Evolutionary conservation across 768 basidiomycete genomes (phyloP).

Genomic region (Lentinus brumalis): DNA sequence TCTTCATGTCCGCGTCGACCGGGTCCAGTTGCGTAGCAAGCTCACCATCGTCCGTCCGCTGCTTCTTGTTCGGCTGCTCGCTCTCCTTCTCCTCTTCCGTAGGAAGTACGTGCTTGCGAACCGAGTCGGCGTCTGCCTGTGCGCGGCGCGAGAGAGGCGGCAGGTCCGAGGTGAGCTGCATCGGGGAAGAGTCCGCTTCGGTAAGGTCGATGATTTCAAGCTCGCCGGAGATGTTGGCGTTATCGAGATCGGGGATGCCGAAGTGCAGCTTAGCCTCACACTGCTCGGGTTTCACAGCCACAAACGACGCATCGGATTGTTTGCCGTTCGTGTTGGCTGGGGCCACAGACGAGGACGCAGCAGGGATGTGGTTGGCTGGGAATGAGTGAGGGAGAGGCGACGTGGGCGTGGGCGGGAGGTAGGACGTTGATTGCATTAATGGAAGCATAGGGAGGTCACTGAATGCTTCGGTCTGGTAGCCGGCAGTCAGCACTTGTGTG

Average conservation of each 20-base stretch:
- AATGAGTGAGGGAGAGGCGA: background rate
- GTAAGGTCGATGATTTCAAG: slow-evolving; percentile 13
- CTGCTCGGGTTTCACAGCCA: slow-evolving; percentile 1
- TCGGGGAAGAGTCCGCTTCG: background rate
- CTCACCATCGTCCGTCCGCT: too few species aligned
- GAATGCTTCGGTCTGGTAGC: background rate
- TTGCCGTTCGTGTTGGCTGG: background rate
- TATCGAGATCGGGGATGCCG: background rate
- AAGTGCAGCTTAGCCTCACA: background rate
- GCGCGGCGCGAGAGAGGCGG: background rate
- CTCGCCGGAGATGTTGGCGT: background rate
- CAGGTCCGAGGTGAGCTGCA: background rate
- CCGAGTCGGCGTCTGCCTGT: background rate
- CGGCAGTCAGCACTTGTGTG: background rate
- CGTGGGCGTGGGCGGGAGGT: background rate
- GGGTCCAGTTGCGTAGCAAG: too few species aligned
- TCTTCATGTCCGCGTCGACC: too few species aligned
- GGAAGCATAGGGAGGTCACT: background rate
- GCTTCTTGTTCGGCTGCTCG: too few species aligned
- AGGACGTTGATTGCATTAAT: background rate
- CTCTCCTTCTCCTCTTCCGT: background rate
- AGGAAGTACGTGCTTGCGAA: slow-evolving; percentile 1
- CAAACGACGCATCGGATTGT: background rate
- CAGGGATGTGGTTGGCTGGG: too few species aligned
- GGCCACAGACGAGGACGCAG: background rate